These are phyloP conservation scores for Microstegium vimineum DNA, from an alignment of 176 grass and related monocot species.

Conservation along the genomic window DNA sequence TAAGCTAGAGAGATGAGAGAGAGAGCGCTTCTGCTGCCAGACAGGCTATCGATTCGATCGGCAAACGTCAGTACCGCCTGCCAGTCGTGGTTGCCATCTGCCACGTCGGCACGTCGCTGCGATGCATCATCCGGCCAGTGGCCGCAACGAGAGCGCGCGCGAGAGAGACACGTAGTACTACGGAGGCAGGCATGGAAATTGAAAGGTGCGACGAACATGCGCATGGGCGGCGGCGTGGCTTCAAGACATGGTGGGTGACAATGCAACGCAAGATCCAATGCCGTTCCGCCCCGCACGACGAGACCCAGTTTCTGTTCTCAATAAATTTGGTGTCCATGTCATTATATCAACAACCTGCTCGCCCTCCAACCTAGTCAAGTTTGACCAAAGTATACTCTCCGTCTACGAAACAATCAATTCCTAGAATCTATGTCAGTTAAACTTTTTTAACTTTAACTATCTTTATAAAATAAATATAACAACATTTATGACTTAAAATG, in stretches of 20 bases:
- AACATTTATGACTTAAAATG: no score
- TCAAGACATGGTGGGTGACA: not conserved
- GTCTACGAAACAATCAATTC: no score
- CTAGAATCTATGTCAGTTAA: no score
- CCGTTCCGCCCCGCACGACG: not conserved
- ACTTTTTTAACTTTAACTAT: no score
- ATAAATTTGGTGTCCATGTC: not conserved
- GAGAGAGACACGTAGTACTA: not conserved
- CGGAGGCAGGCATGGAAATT: not conserved
- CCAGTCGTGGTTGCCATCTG: not conserved
- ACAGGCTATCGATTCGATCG: not conserved
- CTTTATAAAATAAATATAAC: no score
- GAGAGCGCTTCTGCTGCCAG: no score
- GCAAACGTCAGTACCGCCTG: not conserved
- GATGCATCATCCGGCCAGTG: not conserved
- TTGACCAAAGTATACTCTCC: no score
- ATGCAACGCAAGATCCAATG: not conserved
- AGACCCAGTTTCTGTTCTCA: not conserved
- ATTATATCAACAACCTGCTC: no score
- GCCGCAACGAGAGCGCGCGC: not conserved
- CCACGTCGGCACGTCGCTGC: no score
- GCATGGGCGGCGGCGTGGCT: not conserved
- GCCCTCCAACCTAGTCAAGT: no score
- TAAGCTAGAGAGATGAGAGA: not conserved
- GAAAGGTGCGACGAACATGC: not conserved